Conservation (phyloP, 1,139 yeast genomes). For the Kurtzmaniella quercitrusa region DNA sequence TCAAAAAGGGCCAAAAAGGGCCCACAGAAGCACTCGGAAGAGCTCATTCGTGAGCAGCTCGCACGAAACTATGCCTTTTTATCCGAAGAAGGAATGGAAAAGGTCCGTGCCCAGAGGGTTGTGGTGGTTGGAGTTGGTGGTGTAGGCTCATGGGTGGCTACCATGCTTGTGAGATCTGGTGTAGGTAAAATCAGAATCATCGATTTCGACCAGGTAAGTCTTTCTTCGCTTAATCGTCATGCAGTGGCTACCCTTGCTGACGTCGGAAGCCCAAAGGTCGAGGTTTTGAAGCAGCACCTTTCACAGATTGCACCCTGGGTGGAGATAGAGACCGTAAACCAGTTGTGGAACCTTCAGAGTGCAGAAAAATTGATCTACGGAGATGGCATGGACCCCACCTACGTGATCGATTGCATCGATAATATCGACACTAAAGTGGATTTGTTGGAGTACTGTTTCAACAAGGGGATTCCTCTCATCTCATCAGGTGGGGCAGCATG, state of each 20-base stretch:
- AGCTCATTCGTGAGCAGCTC: conserved; percentile 80
- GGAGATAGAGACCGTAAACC: conserved; percentile 69
- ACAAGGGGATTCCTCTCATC: conserved; percentile 56
- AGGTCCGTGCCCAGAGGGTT: conserved; percentile 67
- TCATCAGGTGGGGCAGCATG: conserved; percentile 98
- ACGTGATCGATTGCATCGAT: conserved; percentile 90
- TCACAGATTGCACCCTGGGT: conserved; percentile 86
- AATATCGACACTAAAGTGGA: conserved; percentile 94
- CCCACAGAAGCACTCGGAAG: conserved; percentile 45
- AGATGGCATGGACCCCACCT: conserved; percentile 56
- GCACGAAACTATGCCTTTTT: conserved; percentile 91
- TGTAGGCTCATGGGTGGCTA: conserved; percentile 95
- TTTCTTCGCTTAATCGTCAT: conserved; percentile 88
- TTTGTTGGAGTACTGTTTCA: conserved; percentile 67
- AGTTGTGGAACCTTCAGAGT: conserved; percentile 66
- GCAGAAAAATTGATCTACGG: conserved; percentile 59
- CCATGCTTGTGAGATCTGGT: conserved; percentile 90
- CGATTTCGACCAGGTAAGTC: conserved; percentile 93
- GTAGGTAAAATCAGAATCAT: conserved; percentile 72
- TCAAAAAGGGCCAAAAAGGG: not conserved
- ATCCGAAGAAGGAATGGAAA: conserved; percentile 78
- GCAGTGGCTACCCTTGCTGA: conserved; percentile 86
- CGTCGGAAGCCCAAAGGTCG: conserved; percentile 89
- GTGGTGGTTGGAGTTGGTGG: conserved; percentile 98
- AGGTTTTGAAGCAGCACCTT: conserved; percentile 64